phyloP scores from a whole-genome alignment of 805 yeast genomes.

The Candida cerambycidarum region DNA sequence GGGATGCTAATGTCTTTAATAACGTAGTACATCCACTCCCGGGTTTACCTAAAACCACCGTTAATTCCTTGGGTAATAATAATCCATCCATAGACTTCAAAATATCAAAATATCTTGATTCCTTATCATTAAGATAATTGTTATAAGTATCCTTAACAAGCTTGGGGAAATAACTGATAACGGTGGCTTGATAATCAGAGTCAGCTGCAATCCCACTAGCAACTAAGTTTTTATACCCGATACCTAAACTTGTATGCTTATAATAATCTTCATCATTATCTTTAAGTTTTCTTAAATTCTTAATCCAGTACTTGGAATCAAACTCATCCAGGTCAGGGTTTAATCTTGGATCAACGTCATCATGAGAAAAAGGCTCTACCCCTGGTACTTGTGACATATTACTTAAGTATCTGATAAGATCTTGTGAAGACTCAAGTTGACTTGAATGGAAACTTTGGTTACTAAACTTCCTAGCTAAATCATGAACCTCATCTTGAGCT shows the following conservation, averaged over 20 bases:
- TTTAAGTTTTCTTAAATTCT: slow-evolving; percentile 51
- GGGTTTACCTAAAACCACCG: slow-evolving; percentile 41
- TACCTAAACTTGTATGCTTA: slow-evolving; percentile 54
- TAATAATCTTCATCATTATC: slow-evolving; percentile 56
- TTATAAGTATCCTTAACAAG: slow-evolving; percentile 3
- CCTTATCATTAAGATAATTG: slow-evolving; percentile 4
- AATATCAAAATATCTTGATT: slow-evolving; percentile 16
- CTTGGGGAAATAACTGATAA: slow-evolving; percentile 39
- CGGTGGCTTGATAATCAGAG: slow-evolving; percentile 61
- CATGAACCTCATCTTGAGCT: slow-evolving; percentile 17
- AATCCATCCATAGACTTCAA: slow-evolving; percentile 27
- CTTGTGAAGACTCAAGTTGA: slow-evolving; percentile 18
- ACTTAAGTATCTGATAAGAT: slow-evolving; percentile 39
- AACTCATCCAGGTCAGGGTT: slow-evolving; percentile 56
- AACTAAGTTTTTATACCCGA: slow-evolving; percentile 53
- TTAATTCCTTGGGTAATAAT: slow-evolving; percentile 35
- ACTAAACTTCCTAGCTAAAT: slow-evolving; percentile 17
- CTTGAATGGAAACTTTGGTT: slow-evolving; percentile 12
- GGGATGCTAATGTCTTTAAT: slow-evolving; percentile 35
- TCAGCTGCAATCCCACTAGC: slow-evolving; percentile 63
- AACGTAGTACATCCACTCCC: slow-evolving; percentile 42
- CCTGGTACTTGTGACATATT: slow-evolving; percentile 47
- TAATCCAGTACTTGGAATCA: slow-evolving; percentile 59
- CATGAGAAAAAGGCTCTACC: slow-evolving; percentile 28
- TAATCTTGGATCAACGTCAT: slow-evolving; percentile 36